phyloP scores from a whole-genome alignment of 805 yeast species.

The Cyberlindnera nakhonratchasimensis region DNA sequence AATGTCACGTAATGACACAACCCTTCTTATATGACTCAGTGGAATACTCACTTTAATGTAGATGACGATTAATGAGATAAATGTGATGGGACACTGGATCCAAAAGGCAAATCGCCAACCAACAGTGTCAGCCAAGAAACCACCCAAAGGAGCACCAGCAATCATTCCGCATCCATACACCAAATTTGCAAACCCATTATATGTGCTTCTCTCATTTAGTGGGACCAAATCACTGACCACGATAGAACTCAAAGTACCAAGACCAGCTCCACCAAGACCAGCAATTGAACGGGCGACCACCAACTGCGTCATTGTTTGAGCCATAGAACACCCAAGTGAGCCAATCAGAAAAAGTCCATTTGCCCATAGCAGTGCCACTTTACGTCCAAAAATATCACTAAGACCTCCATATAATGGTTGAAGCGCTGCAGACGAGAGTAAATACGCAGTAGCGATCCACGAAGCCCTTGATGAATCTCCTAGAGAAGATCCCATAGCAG shows the following conservation, averaged over 20 bases:
- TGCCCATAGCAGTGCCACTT: conserved; percentile 35
- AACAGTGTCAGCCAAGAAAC: conserved; percentile 30
- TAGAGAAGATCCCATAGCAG: conserved; percentile 42
- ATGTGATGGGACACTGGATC: conserved; percentile 34
- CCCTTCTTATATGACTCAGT: conserved; percentile 22
- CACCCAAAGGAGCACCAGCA: conserved; percentile 39
- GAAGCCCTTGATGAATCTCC: conserved; percentile 35
- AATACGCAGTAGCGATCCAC: conserved; percentile 41
- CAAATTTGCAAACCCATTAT: conserved; percentile 39
- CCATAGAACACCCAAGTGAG: conserved; percentile 35
- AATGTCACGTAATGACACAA: conserved; percentile 24
- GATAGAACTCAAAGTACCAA: conserved; percentile 36
- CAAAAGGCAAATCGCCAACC: conserved; percentile 43
- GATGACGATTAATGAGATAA: conserved; percentile 30
- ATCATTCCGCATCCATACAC: conserved; percentile 36
- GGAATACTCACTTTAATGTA: conserved; percentile 28
- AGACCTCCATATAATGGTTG: conserved; percentile 41
- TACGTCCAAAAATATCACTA: conserved; percentile 38
- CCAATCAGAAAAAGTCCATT: conserved; percentile 33
- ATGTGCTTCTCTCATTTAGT: conserved; percentile 35
- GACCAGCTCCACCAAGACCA: conserved; percentile 43
- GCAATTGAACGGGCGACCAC: conserved; percentile 36
- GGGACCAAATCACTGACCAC: conserved; percentile 38
- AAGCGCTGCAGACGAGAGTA: conserved; percentile 39
- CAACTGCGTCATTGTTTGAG: conserved; percentile 29